A percentile compares a stretch with the other conserved stretches of the same genome.
phyloP scores from a whole-genome alignment of 2,329 filamentous ascomycete species.

The Colletotrichum chrysophilum region DNA sequence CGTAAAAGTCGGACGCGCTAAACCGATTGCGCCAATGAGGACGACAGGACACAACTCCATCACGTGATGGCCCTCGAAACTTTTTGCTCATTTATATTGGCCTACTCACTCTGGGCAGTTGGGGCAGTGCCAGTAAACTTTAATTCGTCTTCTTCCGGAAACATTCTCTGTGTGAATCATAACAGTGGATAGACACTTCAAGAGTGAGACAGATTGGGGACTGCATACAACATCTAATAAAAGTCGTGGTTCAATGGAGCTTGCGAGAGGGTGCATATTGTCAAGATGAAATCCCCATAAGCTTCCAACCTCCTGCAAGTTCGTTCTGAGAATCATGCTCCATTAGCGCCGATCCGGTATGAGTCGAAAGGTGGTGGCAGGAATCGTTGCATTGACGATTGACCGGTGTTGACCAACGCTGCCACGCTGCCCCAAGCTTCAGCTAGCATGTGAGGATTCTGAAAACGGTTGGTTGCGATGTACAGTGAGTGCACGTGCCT shows the following conservation, averaged over 20 bases:
- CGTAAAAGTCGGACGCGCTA: slow-evolving; percentile 15
- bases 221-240: neutral
- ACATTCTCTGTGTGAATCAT: neutral
- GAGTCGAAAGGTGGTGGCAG: neutral
- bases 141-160: neutral
- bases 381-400: neutral
- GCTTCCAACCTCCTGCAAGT: neutral
- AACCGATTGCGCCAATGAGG: slow-evolving; percentile 9
- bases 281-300: neutral
- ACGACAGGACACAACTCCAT: neutral
- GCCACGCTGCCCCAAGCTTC: neutral
- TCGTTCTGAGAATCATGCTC: neutral
- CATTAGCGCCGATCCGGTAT: neutral
- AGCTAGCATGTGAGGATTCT: slow-evolving; percentile 20
- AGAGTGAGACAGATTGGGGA: neutral
- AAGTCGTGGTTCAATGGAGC: neutral
- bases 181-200: neutral
- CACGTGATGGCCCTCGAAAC: neutral
- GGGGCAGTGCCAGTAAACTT: neutral
- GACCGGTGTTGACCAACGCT: neutral
- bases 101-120: neutral
- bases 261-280: neutral
- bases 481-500: slow-evolving; percentile 11
- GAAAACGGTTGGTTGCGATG: slow-evolving; percentile 11
- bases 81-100: neutral